Base-by-base conservation (phyloP, 345 rosid genomes). In the Populus deltoides region DNA sequence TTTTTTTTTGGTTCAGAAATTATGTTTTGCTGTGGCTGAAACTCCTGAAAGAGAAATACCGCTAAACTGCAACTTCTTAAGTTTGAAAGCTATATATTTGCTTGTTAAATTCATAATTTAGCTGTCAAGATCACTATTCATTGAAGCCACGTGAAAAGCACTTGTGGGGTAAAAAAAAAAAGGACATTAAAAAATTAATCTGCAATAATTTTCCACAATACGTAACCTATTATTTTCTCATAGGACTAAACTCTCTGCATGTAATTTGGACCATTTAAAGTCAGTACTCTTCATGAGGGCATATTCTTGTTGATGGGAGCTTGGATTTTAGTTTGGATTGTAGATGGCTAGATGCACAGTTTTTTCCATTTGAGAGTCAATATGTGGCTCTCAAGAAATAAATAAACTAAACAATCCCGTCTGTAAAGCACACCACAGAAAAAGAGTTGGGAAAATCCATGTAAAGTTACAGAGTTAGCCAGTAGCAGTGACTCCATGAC, bases 91-190 rank as follows among this genome's bases (percentile, higher is more conserved):
- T 36, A 3, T 61, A 38, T 15, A 25, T n/a, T 18, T 61, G 66
- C 5, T n/a, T 12, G 53, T 68, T 35, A 24, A 57, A 16, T 36
- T 81, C 68, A 65, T 27, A 47, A 68, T 66, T 29, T 36, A 41
- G 29, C 1, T 59, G 65, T 59, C 41, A 65, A 63, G 7, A 59
- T 80, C 66, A 61, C 8, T 68, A 69, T 68, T 29, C 43, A 57
- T 73, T 53, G 66, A 78, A 83, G 83, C 81, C 90, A 84, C 83
- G 86, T 84, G 87, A 82, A 82, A 83, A 86, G 82, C 68, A 70
- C 59, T 47, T 3, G 79, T 74, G 72, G 78, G 85, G 80, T 53
- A 17, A 24, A 10, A 75, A 49, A 36, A 55, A 55, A 22, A 8
- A 20, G 3, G 47, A 43, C 22, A 59, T 59, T 24, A n/a, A 1